A percentile compares a stretch with the other conserved stretches of the same genome.
phyloP scores from a whole-genome alignment of 2,329 filamentous ascomycete species.

The Byssothecium circinans region DNA sequence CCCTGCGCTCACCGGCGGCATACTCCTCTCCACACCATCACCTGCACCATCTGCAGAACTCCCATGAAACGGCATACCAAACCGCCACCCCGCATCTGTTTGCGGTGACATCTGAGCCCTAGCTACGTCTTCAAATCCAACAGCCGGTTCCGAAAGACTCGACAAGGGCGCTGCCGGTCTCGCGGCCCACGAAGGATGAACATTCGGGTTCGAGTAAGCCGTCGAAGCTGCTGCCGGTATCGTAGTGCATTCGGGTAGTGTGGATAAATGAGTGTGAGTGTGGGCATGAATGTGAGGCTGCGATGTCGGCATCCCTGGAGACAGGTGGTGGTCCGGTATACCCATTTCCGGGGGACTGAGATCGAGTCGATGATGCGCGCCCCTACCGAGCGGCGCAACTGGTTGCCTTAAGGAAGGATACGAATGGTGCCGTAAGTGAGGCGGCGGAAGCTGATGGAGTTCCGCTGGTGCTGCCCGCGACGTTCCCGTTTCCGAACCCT shows the following conservation, averaged over 20 bases:
- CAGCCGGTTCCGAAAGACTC: slow-evolving; percentile 10
- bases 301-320: neutral
- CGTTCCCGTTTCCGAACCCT: slow-evolving; percentile 4
- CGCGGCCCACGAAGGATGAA: slow-evolving; percentile 20
- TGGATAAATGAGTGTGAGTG: no score
- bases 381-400: no score
- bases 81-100: slow-evolving; percentile 7
- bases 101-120: no score
- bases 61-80: neutral
- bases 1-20: neutral
- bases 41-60: neutral
- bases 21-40: neutral
- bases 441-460: slow-evolving; percentile 7
- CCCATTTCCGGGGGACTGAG: neutral
- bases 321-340: no score
- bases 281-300: slow-evolving; percentile 6
- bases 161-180: slow-evolving; percentile 17
- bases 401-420: slow-evolving; percentile 23
- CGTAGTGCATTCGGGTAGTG: slow-evolving; percentile 12
- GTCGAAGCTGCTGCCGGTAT: no score
- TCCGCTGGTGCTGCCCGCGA: neutral
- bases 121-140: neutral
- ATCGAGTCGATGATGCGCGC: neutral
- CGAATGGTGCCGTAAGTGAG: slow-evolving; percentile 13
- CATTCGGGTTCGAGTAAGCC: slow-evolving; percentile 6